Percentiles rank a stretch among this genome's conserved stretches.
Evolutionary conservation across 768 basidiomycete species (phyloP).

Genomic region (Panaeolus papilionaceus): DNA sequence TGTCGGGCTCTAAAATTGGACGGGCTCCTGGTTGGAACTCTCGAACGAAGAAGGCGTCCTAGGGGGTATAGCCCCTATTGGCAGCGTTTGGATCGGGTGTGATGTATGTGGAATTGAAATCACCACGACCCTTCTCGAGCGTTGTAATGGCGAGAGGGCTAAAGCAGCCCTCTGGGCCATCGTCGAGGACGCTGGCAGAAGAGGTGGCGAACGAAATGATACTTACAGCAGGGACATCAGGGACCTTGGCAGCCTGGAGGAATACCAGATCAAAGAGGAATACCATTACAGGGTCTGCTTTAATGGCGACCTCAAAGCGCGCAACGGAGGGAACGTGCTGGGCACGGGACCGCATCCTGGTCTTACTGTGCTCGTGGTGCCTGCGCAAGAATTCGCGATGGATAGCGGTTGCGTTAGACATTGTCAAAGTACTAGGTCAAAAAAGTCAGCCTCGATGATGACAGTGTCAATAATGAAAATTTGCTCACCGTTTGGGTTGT

Average conservation of each 20-base stretch:
- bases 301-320: background rate
- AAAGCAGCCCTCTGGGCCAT: constrained; percentile 55
- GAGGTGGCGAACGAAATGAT: constrained; percentile 15
- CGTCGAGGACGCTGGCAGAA: constrained; percentile 50
- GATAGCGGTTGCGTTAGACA: background rate
- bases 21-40: constrained; percentile 46
- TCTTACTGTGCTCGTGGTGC: background rate
- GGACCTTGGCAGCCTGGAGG: background rate
- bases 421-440: background rate
- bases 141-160: constrained; percentile 22
- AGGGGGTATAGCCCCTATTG: constrained; percentile 52
- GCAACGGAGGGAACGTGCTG: background rate
- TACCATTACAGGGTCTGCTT: background rate
- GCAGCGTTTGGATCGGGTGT: constrained; percentile 43
- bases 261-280: constrained; percentile 2
- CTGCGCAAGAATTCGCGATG: constrained; percentile 7
- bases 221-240: background rate
- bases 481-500: background rate
- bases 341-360: background rate
- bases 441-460: background rate
- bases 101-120: constrained; percentile 44
- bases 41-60: constrained; percentile 66
- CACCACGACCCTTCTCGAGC: constrained; percentile 33
- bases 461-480: background rate
- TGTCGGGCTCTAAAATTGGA: constrained; percentile 37